Conservation (phyloP, 768 basidiomycete genomes). For the Obba rivulosa region DNA sequence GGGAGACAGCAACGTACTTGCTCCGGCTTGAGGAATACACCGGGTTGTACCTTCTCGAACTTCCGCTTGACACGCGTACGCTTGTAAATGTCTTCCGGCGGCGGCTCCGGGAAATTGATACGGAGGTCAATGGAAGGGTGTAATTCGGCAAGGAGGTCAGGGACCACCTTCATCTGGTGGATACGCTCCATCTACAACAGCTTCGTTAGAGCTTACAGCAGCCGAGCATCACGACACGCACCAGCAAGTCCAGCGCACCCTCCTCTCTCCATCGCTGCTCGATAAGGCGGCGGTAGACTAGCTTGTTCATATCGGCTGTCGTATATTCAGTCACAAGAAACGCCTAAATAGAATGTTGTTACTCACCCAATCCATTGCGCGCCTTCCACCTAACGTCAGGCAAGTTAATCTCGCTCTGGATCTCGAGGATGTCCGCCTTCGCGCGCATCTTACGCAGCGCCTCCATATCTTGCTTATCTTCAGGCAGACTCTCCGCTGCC, state of each 20-base stretch:
- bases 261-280: conserved; percentile 85
- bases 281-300: conserved; percentile 70
- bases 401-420: conserved; percentile 81
- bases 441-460: conserved; percentile 41
- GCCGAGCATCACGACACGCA: conserved; percentile 31
- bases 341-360: background rate
- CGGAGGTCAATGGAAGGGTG: conserved; percentile 73
- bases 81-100: conserved; percentile 22
- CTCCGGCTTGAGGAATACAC: conserved; percentile 57
- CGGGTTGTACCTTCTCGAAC: conserved; percentile 58
- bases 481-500: conserved; percentile 17
- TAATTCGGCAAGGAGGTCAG: conserved; percentile 73
- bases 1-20: conserved; percentile 43
- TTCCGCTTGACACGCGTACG: conserved; percentile 21
- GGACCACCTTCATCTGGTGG: conserved; percentile 86
- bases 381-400: conserved; percentile 79
- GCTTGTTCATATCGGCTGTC: conserved; percentile 61
- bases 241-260: conserved; percentile 79
- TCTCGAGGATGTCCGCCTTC: conserved; percentile 56
- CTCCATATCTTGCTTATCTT: conserved; percentile 28
- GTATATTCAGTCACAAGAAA: background rate
- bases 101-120: conserved; percentile 45
- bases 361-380: conserved; percentile 71
- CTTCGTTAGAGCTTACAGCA: too few species aligned
- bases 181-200: conserved; percentile 80